Conservation (phyloP, 106 monocot species). For the Hemerocallis citrina region DNA sequence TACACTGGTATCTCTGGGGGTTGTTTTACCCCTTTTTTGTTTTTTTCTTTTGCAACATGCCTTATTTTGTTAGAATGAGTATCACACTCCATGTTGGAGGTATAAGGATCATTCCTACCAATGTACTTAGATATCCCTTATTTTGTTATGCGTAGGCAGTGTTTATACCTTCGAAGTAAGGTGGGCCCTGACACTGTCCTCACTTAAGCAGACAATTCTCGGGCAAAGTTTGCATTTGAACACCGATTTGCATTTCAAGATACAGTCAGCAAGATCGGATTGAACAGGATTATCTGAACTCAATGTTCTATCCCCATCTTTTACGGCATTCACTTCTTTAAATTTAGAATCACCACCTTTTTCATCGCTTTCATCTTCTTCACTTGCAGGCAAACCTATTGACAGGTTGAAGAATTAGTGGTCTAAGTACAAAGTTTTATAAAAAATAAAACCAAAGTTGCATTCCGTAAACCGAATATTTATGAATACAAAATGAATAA, state of each 20-base stretch:
- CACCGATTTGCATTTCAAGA: constrained; percentile 59
- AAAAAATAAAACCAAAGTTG: neutral
- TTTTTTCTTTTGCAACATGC: too few species aligned
- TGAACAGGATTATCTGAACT: constrained; percentile 9
- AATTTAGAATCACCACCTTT: neutral
- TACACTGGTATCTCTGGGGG: too few species aligned
- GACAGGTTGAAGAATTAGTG: neutral
- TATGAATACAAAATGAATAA: neutral
- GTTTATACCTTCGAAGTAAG: constrained; percentile 83
- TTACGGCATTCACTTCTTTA: neutral
- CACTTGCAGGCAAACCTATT: constrained; percentile 12
- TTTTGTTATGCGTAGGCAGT: too few species aligned
- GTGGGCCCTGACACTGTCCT: constrained; percentile 44
- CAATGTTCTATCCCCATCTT: constrained; percentile 2
- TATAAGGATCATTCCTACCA: too few species aligned
- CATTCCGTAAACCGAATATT: neutral
- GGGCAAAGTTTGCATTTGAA: constrained; percentile 83
- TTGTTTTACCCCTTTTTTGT: too few species aligned
- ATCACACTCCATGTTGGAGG: too few species aligned
- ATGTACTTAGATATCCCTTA: too few species aligned
- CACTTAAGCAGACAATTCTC: constrained; percentile 57
- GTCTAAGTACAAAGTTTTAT: neutral
- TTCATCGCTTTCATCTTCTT: constrained; percentile 14
- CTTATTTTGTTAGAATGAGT: too few species aligned
- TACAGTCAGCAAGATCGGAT: constrained; percentile 23